A percentile compares a stretch with the other conserved stretches of the same genome.
These are phyloP conservation scores for Ogataea angusta DNA, from an alignment of 805 yeast genomes.

Conservation along the genomic window DNA sequence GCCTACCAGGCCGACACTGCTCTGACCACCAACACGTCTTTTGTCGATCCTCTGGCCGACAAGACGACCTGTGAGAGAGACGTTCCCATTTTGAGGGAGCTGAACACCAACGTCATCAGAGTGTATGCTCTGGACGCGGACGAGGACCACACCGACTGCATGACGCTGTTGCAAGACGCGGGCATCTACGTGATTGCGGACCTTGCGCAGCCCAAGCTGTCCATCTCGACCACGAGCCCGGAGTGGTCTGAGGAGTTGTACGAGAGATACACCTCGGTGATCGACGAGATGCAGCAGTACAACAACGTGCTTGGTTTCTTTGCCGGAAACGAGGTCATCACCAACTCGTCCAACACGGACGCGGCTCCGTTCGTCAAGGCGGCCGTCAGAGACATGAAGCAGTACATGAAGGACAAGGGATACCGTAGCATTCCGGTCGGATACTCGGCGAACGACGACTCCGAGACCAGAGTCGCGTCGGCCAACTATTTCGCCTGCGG, in stretches of 20 bases:
- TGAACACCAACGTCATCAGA: constrained; percentile 68
- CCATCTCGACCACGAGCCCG: constrained; percentile 63
- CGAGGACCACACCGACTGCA: constrained; percentile 65
- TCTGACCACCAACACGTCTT: constrained; percentile 44
- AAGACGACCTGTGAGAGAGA: constrained; percentile 62
- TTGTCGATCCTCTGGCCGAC: constrained; percentile 72
- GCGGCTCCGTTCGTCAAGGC: constrained; percentile 83
- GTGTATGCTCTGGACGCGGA: constrained; percentile 71
- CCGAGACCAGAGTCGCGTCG: constrained; percentile 57
- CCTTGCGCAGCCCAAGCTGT: constrained; percentile 60
- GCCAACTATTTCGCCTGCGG: constrained; percentile 82
- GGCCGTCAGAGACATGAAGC: constrained; percentile 73
- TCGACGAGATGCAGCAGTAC: constrained; percentile 66
- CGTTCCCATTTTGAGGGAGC: constrained; percentile 60
- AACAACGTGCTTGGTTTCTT: constrained; percentile 77
- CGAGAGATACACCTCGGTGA: constrained; percentile 65
- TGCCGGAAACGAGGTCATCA: constrained; percentile 84
- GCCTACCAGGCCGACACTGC: constrained; percentile 75
- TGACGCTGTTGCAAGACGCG: constrained; percentile 62
- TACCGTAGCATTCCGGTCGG: constrained; percentile 77
- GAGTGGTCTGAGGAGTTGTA: constrained; percentile 60
- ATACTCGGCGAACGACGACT: constrained; percentile 77
- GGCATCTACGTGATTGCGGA: constrained; percentile 82
- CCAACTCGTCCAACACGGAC: constrained; percentile 59
- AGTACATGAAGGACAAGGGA: constrained; percentile 55